Evolutionary conservation across 129 eudicot species (phyloP).

Genomic region (Rutidosis leptorrhynchoides): DNA sequence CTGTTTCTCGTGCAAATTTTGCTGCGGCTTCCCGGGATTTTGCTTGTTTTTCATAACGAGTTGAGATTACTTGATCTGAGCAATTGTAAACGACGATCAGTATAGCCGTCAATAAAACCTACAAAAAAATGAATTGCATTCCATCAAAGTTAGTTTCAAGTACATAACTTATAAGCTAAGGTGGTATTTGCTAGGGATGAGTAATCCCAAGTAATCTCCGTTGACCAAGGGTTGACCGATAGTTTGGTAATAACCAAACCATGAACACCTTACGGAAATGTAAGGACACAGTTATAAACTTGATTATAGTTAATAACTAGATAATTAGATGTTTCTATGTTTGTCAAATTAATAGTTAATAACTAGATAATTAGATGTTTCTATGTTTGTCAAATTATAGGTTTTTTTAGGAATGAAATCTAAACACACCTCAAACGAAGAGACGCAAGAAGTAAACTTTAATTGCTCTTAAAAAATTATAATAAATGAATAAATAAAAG

Average conservation of each 20-base stretch:
- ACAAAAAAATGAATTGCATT: slow-evolving; percentile 14
- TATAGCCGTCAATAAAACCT: slow-evolving; percentile 67
- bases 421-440: neutral
- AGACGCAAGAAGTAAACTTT: neutral
- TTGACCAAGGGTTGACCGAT: too few relatives aligned
- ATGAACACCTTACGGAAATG: neutral
- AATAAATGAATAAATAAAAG: neutral
- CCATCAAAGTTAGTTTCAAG: neutral
- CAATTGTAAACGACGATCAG: slow-evolving; percentile 75
- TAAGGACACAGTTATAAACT: neutral
- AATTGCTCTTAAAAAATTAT: neutral
- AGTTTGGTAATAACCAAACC: too few relatives aligned
- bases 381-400: neutral
- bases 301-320: neutral
- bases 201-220: too few relatives aligned
- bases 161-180: too few relatives aligned
- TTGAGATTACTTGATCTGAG: slow-evolving; percentile 90
- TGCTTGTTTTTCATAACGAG: slow-evolving; percentile 71
- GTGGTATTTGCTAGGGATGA: too few relatives aligned
- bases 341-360: neutral
- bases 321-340: neutral
- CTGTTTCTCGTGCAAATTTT: slow-evolving; percentile 79
- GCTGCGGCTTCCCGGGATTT: slow-evolving; percentile 90
- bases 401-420: neutral
- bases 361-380: too few relatives aligned